Conservation (phyloP, 805 yeast genomes). For the Huiozyma naganishii region DNA sequence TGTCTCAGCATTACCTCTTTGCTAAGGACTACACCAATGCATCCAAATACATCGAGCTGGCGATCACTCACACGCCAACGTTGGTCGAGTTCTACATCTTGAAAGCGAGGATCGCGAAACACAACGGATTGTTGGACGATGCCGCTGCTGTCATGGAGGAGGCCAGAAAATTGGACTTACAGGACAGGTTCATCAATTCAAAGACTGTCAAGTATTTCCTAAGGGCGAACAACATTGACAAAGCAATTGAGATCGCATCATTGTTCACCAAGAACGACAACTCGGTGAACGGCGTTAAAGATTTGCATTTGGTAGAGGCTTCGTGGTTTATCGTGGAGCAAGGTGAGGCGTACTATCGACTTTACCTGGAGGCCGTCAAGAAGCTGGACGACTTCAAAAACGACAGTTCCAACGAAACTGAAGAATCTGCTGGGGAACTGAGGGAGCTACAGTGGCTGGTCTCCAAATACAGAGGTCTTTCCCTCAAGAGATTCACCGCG, state of each 20-base stretch:
- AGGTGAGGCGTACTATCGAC: conserved; percentile 70
- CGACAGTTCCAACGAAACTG: conserved; percentile 12
- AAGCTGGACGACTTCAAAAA: conserved; percentile 11
- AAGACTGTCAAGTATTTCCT: conserved; percentile 76
- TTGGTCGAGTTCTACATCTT: conserved; percentile 70
- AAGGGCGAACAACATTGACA: conserved; percentile 62
- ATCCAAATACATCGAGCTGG: conserved; percentile 43
- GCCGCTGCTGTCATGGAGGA: conserved; percentile 60
- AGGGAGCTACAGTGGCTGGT: conserved; percentile 35
- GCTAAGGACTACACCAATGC: conserved; percentile 47
- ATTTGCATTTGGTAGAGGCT: conserved; percentile 83
- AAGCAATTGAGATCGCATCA: conserved; percentile 64
- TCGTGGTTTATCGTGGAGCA: conserved; percentile 78
- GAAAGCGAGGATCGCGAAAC: conserved; percentile 73
- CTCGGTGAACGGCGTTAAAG: conserved; percentile 75
- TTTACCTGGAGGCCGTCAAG: conserved; percentile 32
- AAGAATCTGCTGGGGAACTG: conserved; percentile 17
- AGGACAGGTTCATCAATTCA: conserved; percentile 85
- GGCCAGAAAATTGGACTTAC: conserved; percentile 70
- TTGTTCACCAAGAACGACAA: conserved; percentile 79
- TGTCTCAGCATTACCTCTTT: conserved; percentile 67
- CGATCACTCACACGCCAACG: conserved; percentile 69
- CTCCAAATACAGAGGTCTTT: conserved; percentile 48
- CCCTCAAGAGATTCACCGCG: conserved; percentile 67
- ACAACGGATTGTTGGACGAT: conserved; percentile 44